Conservation (phyloP, 78 protist genomes). For the Speleostelium caveatum region DNA sequence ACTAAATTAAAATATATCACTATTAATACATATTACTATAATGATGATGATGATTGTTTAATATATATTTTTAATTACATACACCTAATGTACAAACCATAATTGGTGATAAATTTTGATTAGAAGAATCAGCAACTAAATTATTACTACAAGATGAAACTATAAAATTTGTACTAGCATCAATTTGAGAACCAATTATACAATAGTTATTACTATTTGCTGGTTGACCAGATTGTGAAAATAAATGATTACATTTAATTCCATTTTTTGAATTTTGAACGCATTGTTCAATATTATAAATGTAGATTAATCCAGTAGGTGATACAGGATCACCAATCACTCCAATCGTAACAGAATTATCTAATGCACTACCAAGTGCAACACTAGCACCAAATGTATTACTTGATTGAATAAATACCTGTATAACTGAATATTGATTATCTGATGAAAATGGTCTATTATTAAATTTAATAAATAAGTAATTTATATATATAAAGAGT, state of each 20-base stretch:
- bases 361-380: constrained; percentile 3
- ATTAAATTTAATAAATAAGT: too few species aligned
- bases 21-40: too few species aligned
- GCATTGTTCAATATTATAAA: constrained; percentile 35
- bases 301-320: constrained; percentile 23
- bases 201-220: background rate
- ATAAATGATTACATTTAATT: constrained; percentile 12
- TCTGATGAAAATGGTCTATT: background rate
- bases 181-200: constrained; percentile 10
- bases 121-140: background rate
- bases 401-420: background rate
- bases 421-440: background rate
- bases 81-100: constrained; percentile 52
- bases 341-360: constrained; percentile 10
- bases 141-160: constrained; percentile 49
- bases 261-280: background rate
- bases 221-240: background rate
- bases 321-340: constrained; percentile 44
- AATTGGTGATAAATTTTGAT: constrained; percentile 37
- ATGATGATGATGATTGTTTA: too few species aligned
- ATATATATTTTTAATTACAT: constrained; percentile 13
- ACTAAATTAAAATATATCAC: too few species aligned
- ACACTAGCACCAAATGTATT: background rate
- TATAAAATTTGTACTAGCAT: constrained; percentile 49
- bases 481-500: background rate